Evolutionary conservation across 2,329 filamentous ascomycete genomes (phyloP).

Genomic region (Ascocoryne sarcoides): DNA sequence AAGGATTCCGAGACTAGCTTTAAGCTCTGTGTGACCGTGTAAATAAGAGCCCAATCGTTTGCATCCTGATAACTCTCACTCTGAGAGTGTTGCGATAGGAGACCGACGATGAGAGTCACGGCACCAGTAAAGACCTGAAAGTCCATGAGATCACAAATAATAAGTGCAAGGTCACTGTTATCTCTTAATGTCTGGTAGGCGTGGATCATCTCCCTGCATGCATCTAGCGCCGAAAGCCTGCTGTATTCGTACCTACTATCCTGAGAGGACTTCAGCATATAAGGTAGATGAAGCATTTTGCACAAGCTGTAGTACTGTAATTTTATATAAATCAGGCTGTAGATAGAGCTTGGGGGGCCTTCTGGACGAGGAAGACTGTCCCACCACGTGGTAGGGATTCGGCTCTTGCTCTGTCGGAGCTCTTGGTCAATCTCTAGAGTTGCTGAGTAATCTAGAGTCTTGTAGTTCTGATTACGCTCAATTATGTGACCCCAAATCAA

Average conservation of each 20-base stretch:
- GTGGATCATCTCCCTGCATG: conserved; percentile 33
- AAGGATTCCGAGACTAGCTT: conserved; percentile 27
- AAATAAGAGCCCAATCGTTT: conserved; percentile 31
- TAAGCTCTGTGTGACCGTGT: conserved; percentile 27
- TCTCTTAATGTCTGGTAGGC: conserved; percentile 31
- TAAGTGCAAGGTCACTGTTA: conserved; percentile 24
- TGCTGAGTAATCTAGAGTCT: conserved; percentile 29
- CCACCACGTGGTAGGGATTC: conserved; percentile 28
- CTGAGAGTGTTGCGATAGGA: too few relatives aligned
- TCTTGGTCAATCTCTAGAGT: conserved; percentile 36
- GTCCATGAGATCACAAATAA: conserved; percentile 38
- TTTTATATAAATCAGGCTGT: conserved; percentile 30
- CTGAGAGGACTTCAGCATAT: conserved; percentile 33
- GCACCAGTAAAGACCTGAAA: conserved; percentile 39
- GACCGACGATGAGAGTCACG: conserved; percentile 35
- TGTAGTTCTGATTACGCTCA: conserved; percentile 33
- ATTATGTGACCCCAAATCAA: conserved; percentile 32
- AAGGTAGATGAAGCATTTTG: conserved; percentile 37
- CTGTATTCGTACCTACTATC: conserved; percentile 34
- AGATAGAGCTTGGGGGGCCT: conserved; percentile 24
- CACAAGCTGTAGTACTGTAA: conserved; percentile 33
- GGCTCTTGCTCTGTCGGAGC: conserved; percentile 27
- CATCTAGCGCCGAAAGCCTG: conserved; percentile 32
- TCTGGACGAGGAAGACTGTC: conserved; percentile 16
- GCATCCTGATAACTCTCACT: conserved; percentile 27